Evolutionary conservation across 148 eudicot species (phyloP).

Genomic region (Vaccinium darrowii): DNA sequence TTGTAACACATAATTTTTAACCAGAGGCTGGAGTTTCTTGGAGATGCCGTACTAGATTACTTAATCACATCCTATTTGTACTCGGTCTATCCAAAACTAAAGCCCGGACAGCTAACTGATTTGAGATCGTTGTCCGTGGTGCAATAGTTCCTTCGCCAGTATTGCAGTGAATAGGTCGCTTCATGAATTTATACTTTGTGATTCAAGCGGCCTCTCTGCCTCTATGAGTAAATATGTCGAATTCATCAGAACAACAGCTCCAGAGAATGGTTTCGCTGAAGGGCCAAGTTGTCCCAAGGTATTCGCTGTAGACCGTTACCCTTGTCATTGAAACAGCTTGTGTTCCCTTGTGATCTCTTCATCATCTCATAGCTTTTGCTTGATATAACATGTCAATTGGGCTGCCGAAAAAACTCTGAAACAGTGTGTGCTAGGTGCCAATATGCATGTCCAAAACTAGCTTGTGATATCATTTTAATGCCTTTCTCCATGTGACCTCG

Average conservation of each 20-base stretch:
- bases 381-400: neutral
- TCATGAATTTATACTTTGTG: constrained; percentile 56
- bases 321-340: neutral
- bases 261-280: constrained; percentile 35
- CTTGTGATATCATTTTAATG: neutral
- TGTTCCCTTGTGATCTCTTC: neutral
- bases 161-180: constrained; percentile 59
- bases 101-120: constrained; percentile 95
- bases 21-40: constrained; percentile 95
- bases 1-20: constrained; percentile 20
- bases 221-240: constrained; percentile 57
- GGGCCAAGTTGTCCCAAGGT: constrained; percentile 91
- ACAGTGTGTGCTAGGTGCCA: neutral
- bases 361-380: neutral
- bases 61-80: constrained; percentile 84
- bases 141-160: constrained; percentile 69
- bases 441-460: constrained; percentile 2
- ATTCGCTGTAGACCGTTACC: neutral
- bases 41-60: constrained; percentile 96
- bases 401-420: neutral
- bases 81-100: constrained; percentile 73
- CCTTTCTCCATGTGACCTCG: neutral
- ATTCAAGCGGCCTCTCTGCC: constrained; percentile 42
- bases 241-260: constrained; percentile 31
- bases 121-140: constrained; percentile 75